Conservation (phyloP, 2,329 filamentous ascomycete genomes). For the Botrytis squamosa region DNA sequence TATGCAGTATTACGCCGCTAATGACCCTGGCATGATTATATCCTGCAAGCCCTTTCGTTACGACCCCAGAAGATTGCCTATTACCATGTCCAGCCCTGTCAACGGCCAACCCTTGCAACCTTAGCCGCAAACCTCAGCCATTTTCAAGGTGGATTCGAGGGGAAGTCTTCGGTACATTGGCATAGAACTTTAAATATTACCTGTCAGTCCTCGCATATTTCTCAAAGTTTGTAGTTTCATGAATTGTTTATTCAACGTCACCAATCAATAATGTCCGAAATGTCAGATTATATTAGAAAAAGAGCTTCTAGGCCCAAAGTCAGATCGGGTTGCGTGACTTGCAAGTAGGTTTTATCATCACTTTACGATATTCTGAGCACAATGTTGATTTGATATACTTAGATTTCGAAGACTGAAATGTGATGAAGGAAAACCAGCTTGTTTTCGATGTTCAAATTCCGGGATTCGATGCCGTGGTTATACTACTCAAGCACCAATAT, state of each 20-base stretch:
- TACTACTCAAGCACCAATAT: conserved; percentile 19
- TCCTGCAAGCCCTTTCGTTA: not conserved
- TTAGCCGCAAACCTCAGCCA: not conserved
- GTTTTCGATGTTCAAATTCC: conserved; percentile 33
- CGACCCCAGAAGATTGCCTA: not conserved
- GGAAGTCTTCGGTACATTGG: not conserved
- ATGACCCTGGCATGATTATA: not conserved
- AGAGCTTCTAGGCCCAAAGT: conserved; percentile 22
- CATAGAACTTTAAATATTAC: not conserved
- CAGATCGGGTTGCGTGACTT: conserved; percentile 15
- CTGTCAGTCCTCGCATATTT: not conserved
- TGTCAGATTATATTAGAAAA: conserved; percentile 19
- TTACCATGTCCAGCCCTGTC: not conserved
- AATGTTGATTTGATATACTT: not conserved
- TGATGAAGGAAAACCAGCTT: conserved; percentile 35
- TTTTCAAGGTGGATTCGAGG: not conserved
- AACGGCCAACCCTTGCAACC: not conserved
- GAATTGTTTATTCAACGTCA: not conserved
- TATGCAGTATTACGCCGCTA: not conserved
- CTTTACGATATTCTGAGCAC: not conserved
- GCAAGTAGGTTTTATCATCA: conserved; percentile 34
- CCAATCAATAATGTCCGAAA: not conserved
- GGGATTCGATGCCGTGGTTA: conserved; percentile 38
- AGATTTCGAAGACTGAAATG: conserved; percentile 38
- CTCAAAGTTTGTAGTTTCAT: not conserved